These are phyloP conservation scores for Cladosporium sp. DNA, from an alignment of 2,329 filamentous ascomycete species.

Conservation along the genomic window DNA sequence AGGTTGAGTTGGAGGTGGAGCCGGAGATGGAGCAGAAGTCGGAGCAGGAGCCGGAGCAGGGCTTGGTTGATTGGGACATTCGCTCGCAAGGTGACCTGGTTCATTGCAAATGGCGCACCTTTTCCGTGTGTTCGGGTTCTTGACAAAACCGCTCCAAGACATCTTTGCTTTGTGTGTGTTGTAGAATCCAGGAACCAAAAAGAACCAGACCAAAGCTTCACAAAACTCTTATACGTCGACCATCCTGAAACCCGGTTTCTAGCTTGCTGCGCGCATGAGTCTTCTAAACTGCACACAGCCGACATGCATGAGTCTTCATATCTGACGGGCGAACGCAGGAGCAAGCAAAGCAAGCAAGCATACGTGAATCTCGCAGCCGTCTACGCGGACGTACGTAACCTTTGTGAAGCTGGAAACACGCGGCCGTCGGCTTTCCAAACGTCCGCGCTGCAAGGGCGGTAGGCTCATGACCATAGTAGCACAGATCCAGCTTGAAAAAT, in stretches of 20 bases:
- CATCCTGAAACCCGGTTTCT: background rate
- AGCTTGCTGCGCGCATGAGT: background rate
- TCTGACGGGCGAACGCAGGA: background rate
- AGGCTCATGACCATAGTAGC: too few relatives aligned
- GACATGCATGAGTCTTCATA: background rate
- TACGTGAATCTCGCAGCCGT: background rate
- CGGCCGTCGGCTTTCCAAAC: too few relatives aligned
- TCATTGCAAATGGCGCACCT: background rate
- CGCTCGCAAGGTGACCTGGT: background rate
- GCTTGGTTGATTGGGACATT: background rate
- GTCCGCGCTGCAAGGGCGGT: too few relatives aligned
- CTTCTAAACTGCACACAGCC: background rate
- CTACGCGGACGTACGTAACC: too few relatives aligned
- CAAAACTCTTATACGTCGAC: background rate
- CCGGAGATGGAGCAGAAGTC: background rate
- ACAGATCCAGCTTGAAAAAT: too few relatives aligned
- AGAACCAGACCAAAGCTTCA: background rate
- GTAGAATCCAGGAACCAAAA: background rate
- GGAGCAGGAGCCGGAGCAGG: background rate
- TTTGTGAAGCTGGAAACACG: too few relatives aligned
- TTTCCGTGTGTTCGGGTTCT: background rate
- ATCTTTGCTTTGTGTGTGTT: background rate
- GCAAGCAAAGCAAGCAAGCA: background rate
- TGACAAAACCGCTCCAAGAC: background rate
- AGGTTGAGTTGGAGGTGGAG: background rate